Percentiles rank a stretch among this genome's conserved stretches.
Conservation (phyloP, 2,329 filamentous ascomycete genomes). For the Setomelanomma holmii region DNA sequence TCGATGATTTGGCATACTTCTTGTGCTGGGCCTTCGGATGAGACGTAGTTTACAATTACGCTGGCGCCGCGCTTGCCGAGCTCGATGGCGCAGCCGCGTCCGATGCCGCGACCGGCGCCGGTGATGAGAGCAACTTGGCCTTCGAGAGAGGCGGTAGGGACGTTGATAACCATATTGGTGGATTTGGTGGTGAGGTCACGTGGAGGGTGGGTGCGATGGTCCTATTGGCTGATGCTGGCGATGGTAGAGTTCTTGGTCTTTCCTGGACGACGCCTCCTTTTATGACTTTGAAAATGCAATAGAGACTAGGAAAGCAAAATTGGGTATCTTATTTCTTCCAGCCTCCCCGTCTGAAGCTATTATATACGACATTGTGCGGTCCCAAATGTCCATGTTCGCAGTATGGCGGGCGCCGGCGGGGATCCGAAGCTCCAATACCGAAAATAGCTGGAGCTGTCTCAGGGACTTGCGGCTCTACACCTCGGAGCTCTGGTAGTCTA, state of each 20-base stretch:
- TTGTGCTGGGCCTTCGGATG: slow-evolving; percentile 58
- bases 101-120: slow-evolving; percentile 70
- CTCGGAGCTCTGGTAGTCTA: slow-evolving; percentile 16
- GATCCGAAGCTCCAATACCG: slow-evolving; percentile 31
- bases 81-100: slow-evolving; percentile 70
- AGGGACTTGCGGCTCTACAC: slow-evolving; percentile 33
- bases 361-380: slow-evolving; percentile 18
- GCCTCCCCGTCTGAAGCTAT: slow-evolving; percentile 5
- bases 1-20: slow-evolving; percentile 58
- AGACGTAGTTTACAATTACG: slow-evolving; percentile 71
- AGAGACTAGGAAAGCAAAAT: background rate
- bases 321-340: slow-evolving; percentile 12
- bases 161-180: slow-evolving; percentile 49
- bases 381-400: slow-evolving; percentile 17
- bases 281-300: background rate
- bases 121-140: slow-evolving; percentile 68
- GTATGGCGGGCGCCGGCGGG: slow-evolving; percentile 26
- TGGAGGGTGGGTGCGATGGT: slow-evolving; percentile 16
- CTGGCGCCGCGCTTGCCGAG: slow-evolving; percentile 70
- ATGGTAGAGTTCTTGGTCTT: slow-evolving; percentile 1
- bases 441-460: slow-evolving; percentile 21
- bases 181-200: slow-evolving; percentile 16
- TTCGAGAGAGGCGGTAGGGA: slow-evolving; percentile 59
- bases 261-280: background rate
- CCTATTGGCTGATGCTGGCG: slow-evolving; percentile 12